These are phyloP conservation scores for Aspergillus sp. DNA, from an alignment of 2,329 filamentous ascomycete species.

Conservation along the genomic window DNA sequence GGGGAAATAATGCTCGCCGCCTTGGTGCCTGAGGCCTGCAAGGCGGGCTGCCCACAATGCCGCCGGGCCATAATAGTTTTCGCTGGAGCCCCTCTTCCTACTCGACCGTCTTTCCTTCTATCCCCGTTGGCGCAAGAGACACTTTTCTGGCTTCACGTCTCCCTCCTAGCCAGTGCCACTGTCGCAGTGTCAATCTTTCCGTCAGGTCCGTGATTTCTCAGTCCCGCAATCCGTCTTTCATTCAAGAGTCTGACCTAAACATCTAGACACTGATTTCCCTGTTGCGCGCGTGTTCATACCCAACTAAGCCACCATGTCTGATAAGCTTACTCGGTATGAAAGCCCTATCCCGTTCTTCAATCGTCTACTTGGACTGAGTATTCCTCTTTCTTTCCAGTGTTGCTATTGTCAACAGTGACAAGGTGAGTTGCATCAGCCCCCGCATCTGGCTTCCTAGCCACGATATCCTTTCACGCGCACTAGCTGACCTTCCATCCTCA, in stretches of 20 bases:
- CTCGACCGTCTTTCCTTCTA: slow-evolving; percentile 11
- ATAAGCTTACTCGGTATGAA: slow-evolving; percentile 88
- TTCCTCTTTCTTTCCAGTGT: slow-evolving; percentile 61
- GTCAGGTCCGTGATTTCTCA: slow-evolving; percentile 1
- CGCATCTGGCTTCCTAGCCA: slow-evolving; percentile 40
- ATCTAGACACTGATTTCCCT: neutral
- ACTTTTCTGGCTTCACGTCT: slow-evolving; percentile 11
- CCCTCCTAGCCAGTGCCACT: slow-evolving; percentile 14
- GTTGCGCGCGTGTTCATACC: slow-evolving; percentile 8
- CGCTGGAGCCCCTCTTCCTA: slow-evolving; percentile 22
- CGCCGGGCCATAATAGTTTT: slow-evolving; percentile 21
- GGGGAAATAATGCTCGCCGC: slow-evolving; percentile 18
- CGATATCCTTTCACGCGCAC: slow-evolving; percentile 9
- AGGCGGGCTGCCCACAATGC: slow-evolving; percentile 21
- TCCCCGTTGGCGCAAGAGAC: no score
- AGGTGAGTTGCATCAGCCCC: slow-evolving; percentile 59
- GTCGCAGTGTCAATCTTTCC: slow-evolving; percentile 13
- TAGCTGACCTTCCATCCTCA: slow-evolving; percentile 40
- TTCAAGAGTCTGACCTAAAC: neutral
- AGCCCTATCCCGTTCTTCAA: neutral
- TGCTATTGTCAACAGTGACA: slow-evolving; percentile 98
- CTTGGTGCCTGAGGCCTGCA: slow-evolving; percentile 17
- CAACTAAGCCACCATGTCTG: slow-evolving; percentile 64
- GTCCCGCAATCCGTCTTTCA: neutral
- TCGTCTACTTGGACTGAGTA: slow-evolving; percentile 10